Evolutionary conservation across 1,139 yeast species (phyloP).

Genomic region (Taphrina wiesneri): DNA sequence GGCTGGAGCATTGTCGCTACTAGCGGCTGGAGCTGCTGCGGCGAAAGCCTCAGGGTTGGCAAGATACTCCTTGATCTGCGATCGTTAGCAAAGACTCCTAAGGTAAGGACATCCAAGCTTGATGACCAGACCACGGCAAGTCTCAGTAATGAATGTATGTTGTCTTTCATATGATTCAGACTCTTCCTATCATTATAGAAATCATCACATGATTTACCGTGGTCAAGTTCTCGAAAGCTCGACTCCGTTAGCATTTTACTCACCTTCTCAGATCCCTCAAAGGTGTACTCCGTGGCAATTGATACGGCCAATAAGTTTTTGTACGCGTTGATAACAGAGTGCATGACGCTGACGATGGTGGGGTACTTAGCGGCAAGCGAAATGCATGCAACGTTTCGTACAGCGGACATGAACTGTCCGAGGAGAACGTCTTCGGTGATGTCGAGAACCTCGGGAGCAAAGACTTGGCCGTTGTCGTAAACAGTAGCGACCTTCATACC

Average conservation of each 20-base stretch:
- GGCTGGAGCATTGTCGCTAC: constrained; percentile 50
- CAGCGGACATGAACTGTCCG: constrained; percentile 87
- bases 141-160: constrained; percentile 30
- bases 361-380: constrained; percentile 99
- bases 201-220: constrained; percentile 19
- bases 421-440: constrained; percentile 97
- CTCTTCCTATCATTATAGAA: constrained; percentile 27
- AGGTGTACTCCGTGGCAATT: constrained; percentile 96
- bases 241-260: background rate
- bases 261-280: constrained; percentile 93
- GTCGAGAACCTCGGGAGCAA: constrained; percentile 95
- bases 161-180: constrained; percentile 25
- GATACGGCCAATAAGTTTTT: constrained; percentile 98
- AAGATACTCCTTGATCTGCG: constrained; percentile 85
- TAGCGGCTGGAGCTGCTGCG: constrained; percentile 59
- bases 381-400: constrained; percentile 89
- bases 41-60: constrained; percentile 99
- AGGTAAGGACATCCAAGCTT: background rate
- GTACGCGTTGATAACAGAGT: constrained; percentile 98
- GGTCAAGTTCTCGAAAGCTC: background rate
- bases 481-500: constrained; percentile 97
- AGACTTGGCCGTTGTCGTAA: constrained; percentile 97
- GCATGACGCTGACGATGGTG: constrained; percentile 99
- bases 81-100: constrained; percentile 1
- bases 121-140: background rate